Conservation (phyloP, 345 rosid species). For the Citrus hindsii region DNA sequence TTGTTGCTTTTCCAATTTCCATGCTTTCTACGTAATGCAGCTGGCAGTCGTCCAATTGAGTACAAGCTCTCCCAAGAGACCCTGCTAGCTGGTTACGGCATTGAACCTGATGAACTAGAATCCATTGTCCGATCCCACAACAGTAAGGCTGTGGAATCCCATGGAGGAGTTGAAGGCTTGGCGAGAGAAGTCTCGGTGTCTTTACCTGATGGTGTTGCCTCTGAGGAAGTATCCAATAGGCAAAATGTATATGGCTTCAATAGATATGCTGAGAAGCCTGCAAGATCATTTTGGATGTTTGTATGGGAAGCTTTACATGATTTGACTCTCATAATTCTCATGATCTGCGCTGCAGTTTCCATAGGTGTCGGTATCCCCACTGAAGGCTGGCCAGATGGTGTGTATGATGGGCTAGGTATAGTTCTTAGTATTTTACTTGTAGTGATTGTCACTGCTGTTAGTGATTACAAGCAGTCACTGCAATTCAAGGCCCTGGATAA, state of each 20-base stretch:
- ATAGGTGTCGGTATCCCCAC: constrained; percentile 29
- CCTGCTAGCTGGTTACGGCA: constrained; percentile 34
- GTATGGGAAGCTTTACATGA: constrained; percentile 52
- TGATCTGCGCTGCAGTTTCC: constrained; percentile 39
- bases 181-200: constrained; percentile 34
- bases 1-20: neutral
- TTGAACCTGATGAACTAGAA: constrained; percentile 41
- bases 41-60: constrained; percentile 29
- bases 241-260: constrained; percentile 55
- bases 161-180: constrained; percentile 42
- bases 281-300: constrained; percentile 43
- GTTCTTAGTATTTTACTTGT: constrained; percentile 27
- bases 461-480: constrained; percentile 33
- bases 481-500: constrained; percentile 35
- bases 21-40: constrained; percentile 21
- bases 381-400: constrained; percentile 47
- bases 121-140: constrained; percentile 33
- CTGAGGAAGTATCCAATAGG: constrained; percentile 45
- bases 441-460: constrained; percentile 28
- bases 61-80: constrained; percentile 32
- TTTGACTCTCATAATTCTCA: constrained; percentile 43
- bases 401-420: constrained; percentile 46
- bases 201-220: constrained; percentile 40
- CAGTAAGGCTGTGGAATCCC: constrained; percentile 21
- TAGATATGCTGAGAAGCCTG: constrained; percentile 54